Percentiles rank a stretch among this genome's conserved stretches.
These are phyloP conservation scores for Echeveria elegans DNA, from an alignment of 164 flowering plant species.

Conservation along the genomic window DNA sequence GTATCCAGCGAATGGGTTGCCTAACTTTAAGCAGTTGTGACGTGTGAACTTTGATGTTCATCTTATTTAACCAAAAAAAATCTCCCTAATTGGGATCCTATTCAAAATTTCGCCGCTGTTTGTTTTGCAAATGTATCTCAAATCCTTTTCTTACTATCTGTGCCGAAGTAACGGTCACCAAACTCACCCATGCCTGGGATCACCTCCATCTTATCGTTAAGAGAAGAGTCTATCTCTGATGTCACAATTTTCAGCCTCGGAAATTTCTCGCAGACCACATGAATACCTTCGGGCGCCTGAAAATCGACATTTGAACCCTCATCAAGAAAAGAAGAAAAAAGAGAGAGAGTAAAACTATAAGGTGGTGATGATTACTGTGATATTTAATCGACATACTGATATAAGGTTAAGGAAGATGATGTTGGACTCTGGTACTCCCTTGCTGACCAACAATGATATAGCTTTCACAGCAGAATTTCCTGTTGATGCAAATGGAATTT, in stretches of 20 bases:
- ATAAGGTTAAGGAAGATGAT: slow-evolving; percentile 79
- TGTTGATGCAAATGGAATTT: slow-evolving; percentile 15
- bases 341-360: background rate
- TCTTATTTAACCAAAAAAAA: too few species aligned
- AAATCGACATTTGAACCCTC: slow-evolving; percentile 1
- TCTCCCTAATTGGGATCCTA: too few species aligned
- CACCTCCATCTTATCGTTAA: slow-evolving; percentile 38
- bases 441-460: slow-evolving; percentile 52
- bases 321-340: background rate
- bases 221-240: slow-evolving; percentile 57
- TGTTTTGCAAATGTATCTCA: background rate
- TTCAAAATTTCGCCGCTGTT: too few species aligned
- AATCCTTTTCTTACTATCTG: slow-evolving; percentile 7
- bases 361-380: background rate
- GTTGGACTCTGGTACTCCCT: slow-evolving; percentile 68
- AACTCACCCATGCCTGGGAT: slow-evolving; percentile 93
- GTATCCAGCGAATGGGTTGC: too few species aligned
- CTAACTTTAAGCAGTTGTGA: too few species aligned
- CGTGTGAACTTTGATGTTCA: too few species aligned
- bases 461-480: slow-evolving; percentile 79
- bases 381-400: slow-evolving; percentile 32
- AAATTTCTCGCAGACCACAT: slow-evolving; percentile 49
- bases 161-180: slow-evolving; percentile 52
- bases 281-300: slow-evolving; percentile 88
- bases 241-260: slow-evolving; percentile 63